Evolutionary conservation across 352 stramenopile species (phyloP), one percentile per base, ranked within the genome.

Genomic region (Phytophthora quininea): DNA sequence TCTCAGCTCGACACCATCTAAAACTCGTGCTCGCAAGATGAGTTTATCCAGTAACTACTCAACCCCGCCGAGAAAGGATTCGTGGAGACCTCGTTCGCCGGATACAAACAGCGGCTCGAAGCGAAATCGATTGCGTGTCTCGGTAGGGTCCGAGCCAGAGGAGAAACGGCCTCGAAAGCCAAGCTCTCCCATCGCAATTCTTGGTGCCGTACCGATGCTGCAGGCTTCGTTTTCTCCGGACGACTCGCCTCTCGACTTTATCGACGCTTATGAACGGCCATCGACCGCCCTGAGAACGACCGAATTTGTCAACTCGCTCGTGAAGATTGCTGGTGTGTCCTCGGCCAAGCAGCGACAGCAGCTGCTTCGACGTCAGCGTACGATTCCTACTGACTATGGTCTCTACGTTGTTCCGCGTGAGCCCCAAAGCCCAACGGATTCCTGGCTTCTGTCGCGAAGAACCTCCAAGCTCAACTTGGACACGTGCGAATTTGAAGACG

Each of bases 381-480:
- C 31, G 5, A 46, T 40, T 15, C 5, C 54, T 3, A 62, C 24
- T 11, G 48, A 35, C 37, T 56, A 66, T 49, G 35, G 48, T 29
- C 46, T 54, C 15, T 48, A 58, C 1, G 27, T 61, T 33, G 49
- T 65, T 1, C 5, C 31, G 14, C 51, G 62, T 31, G 19, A 58
- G 48, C 45, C 69, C 12, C 31, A 55, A 14, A 42, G 29, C 7
- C 19, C 30, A 8, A 59, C 68, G 9, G 61, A 73, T 11, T 29
- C 40, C 37, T 63, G 57, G 47, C 32, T 74, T 8, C 31, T 49
- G 43, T 73, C 60, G 9, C 51, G 49, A 27, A 35, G 49, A 37
- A 74, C 57, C 40, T 78, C 61, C 4, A 53, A 43, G 6, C 62
- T 78, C 10, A 71, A 78, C 54, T 14, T 78, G 11, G 61, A 74